phyloP scores from a whole-genome alignment of 257 asterid genomes.

The Ilex aquifolium region DNA sequence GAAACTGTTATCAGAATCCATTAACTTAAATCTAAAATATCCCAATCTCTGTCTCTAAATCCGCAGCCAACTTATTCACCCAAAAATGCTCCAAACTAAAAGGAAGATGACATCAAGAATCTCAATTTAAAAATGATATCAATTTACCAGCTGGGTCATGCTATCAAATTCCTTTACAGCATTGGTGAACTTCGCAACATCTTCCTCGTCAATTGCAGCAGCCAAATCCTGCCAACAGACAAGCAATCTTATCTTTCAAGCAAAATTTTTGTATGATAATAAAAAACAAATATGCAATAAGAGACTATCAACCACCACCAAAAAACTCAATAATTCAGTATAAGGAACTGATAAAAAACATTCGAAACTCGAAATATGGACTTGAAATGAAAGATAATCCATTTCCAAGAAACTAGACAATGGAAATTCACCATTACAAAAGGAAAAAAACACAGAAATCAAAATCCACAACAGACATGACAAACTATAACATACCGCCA shows the following conservation, averaged over 20 bases:
- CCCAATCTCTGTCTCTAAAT: no score
- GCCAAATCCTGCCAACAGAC: neutral
- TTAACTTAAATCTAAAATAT: no score
- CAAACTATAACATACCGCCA: conserved; percentile 34
- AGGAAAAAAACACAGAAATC: neutral
- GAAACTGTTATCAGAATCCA: no score
- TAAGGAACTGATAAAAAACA: neutral
- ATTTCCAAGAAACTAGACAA: neutral
- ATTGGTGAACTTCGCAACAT: neutral
- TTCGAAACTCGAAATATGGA: no score
- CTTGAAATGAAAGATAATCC: neutral
- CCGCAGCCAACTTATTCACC: no score
- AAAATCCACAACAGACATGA: neutral
- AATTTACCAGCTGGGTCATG: conserved; percentile 3
- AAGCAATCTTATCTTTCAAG: no score
- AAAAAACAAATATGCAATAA: no score
- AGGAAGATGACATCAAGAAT: neutral
- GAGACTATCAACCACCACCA: neutral
- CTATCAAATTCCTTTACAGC: conserved; percentile 3
- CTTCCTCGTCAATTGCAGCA: conserved; percentile 3
- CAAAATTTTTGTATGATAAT: no score
- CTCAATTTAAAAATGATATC: no score
- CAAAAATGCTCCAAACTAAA: neutral
- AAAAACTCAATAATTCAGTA: no score
- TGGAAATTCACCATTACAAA: neutral